Evolutionary conservation across 768 basidiomycete genomes (phyloP).

Genomic region (Boletus tylopilopsis): DNA sequence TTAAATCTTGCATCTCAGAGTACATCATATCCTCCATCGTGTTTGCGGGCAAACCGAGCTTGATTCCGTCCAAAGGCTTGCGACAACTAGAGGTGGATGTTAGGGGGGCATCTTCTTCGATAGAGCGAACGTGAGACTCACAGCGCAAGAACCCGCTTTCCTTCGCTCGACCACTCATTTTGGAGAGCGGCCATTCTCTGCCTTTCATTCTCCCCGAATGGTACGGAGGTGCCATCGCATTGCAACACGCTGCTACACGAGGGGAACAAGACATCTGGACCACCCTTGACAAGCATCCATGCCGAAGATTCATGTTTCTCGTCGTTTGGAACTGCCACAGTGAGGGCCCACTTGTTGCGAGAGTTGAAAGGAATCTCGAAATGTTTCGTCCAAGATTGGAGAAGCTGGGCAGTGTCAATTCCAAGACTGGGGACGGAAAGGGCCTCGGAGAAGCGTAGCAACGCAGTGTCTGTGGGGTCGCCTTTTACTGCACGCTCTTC

Average conservation of each 20-base stretch:
- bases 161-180: constrained; percentile 43
- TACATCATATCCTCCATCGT: constrained; percentile 38
- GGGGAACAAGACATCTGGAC: constrained; percentile 50
- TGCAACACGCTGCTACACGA: constrained; percentile 34
- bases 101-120: not conserved
- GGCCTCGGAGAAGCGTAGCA: constrained; percentile 44
- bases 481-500: constrained; percentile 36
- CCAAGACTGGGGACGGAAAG: constrained; percentile 19
- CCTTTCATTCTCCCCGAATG: constrained; percentile 26
- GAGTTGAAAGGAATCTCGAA: constrained; percentile 46
- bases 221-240: constrained; percentile 30
- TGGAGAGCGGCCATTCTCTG: constrained; percentile 28
- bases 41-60: constrained; percentile 21
- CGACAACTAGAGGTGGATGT: constrained; percentile 20
- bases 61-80: constrained; percentile 22
- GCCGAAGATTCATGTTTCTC: constrained; percentile 6
- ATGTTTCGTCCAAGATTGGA: constrained; percentile 18
- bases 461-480: constrained; percentile 51
- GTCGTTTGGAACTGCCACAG: constrained; percentile 25
- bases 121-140: constrained; percentile 7
- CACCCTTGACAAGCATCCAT: constrained; percentile 53
- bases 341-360: constrained; percentile 56
- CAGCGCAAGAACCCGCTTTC: constrained; percentile 53
- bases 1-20: constrained; percentile 36
- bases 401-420: constrained; percentile 18